phyloP scores from a whole-genome alignment of 2,329 filamentous ascomycete species.

The Fusarium veterinarium region DNA sequence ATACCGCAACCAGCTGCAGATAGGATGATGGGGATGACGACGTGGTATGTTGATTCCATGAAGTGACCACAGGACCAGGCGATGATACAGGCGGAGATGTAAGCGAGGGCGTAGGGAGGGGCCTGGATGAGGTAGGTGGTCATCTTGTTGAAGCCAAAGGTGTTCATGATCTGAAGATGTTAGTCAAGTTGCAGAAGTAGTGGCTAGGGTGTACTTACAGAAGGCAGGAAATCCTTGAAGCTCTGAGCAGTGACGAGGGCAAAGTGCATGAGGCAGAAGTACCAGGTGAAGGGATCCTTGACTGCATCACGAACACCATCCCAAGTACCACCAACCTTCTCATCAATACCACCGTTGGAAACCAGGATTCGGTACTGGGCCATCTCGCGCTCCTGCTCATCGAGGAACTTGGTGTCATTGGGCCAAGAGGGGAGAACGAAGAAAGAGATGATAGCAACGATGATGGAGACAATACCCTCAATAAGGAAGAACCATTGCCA shows the following conservation, averaged over 20 bases:
- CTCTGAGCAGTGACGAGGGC: conserved; percentile 57
- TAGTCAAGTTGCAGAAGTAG: background rate
- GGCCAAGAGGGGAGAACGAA: conserved; percentile 51
- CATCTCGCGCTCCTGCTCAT: conserved; percentile 53
- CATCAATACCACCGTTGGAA: conserved; percentile 52
- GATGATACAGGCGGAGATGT: conserved; percentile 52
- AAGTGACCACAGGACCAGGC: conserved; percentile 54
- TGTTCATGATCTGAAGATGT: conserved; percentile 44
- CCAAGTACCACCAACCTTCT: conserved; percentile 53
- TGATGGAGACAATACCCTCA: conserved; percentile 48
- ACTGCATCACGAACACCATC: conserved; percentile 50
- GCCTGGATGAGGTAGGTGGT: conserved; percentile 56
- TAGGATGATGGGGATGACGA: conserved; percentile 52
- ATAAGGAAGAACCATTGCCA: conserved; percentile 60
- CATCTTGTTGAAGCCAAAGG: conserved; percentile 46
- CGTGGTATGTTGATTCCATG: conserved; percentile 55
- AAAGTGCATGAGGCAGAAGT: conserved; percentile 55
- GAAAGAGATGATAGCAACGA: conserved; percentile 48
- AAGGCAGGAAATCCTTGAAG: conserved; percentile 58
- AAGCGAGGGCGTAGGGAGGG: conserved; percentile 56
- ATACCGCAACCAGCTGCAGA: conserved; percentile 55
- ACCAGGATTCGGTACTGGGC: conserved; percentile 52
- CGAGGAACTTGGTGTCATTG: conserved; percentile 49
- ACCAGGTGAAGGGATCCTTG: conserved; percentile 54
- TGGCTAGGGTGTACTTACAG: conserved; percentile 26